Percentiles rank a stretch among this genome's conserved stretches.
phyloP scores from a whole-genome alignment of 148 eudicot species.

The Vaccinium macrocarpon region DNA sequence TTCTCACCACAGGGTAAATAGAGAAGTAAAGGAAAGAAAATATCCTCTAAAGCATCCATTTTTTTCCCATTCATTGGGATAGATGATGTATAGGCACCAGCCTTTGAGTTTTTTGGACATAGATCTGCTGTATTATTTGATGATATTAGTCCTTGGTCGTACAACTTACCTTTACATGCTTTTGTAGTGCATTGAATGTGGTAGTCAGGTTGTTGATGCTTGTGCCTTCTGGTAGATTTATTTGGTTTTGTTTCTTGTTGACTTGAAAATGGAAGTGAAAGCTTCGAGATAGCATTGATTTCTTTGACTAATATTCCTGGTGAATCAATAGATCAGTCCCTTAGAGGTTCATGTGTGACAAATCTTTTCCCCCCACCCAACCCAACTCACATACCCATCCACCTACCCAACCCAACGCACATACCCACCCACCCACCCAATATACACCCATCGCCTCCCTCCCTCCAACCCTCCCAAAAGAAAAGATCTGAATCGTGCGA shows the following conservation, averaged over 20 bases:
- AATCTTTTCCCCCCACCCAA: not conserved
- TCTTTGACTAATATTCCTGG: too few relatives aligned
- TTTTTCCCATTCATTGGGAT: not conserved
- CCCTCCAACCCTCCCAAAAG: not conserved
- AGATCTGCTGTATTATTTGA: not conserved
- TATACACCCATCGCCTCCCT: not conserved
- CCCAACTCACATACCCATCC: not conserved
- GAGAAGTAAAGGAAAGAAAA: not conserved
- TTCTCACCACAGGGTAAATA: not conserved
- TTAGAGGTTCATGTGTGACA: not conserved
- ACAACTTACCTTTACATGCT: not conserved
- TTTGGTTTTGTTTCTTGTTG: not conserved
- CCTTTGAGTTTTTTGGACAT: not conserved
- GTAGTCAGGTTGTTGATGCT: not conserved
- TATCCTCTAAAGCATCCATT: not conserved
- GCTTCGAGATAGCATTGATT: too few relatives aligned
- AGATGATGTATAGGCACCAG: not conserved
- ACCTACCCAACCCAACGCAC: not conserved
- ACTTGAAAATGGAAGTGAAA: not conserved
- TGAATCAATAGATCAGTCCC: not conserved
- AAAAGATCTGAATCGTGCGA: not conserved
- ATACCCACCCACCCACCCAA: not conserved
- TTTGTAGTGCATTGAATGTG: not conserved
- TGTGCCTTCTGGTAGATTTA: not conserved
- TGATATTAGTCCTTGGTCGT: not conserved